Evolutionary conservation across 345 rosid species (phyloP), one percentile per base, ranked within the genome.

Genomic region (Boechera stricta): DNA sequence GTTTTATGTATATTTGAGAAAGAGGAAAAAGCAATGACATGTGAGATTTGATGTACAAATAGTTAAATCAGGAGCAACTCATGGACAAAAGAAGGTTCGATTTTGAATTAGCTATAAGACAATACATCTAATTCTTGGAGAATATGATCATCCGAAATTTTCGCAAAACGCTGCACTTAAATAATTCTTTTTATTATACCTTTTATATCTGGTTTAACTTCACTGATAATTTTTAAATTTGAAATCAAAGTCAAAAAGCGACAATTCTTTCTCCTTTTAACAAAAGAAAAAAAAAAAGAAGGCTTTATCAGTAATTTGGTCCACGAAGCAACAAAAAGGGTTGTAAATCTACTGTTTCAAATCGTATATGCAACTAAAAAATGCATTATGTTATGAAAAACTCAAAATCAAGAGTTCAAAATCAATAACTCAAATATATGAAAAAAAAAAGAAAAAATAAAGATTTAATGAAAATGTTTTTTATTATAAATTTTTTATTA

Each of bases 1-100:
- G 38, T 52, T 6, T 44, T 15, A 44, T 74, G n/a, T 7, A 42
- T 18, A 31, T 31, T 6, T 36, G 41, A 64, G 10, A 58, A 24
- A 60, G 4, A 26, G 6, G 36, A 54, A 47, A 56, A 57, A 47
- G 21, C 36, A 1, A 47, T 24, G 59, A 66, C 67, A 51, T 59
- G 69, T 76, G 68, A 39, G 69, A 67, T 41, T 61, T 77, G 26
- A 68, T 8, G 9, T 24, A 4, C 5, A 11, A 21, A 52, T 12
- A 53, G 75, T 32, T 53, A 69, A 53, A 77, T 33, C 59, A 77
- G 71, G 71, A 77, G 80, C 51, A 69, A 53, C 71, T 68, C 33
- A 51, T 59, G 74, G 79, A 39, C 69, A 41, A 60, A 42, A 52
- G 68, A 67, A 47, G 53, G 31, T 63, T 59, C 36, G 29, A 38